Conservation (phyloP, 768 basidiomycete genomes). For the Boletus barrowsii region DNA sequence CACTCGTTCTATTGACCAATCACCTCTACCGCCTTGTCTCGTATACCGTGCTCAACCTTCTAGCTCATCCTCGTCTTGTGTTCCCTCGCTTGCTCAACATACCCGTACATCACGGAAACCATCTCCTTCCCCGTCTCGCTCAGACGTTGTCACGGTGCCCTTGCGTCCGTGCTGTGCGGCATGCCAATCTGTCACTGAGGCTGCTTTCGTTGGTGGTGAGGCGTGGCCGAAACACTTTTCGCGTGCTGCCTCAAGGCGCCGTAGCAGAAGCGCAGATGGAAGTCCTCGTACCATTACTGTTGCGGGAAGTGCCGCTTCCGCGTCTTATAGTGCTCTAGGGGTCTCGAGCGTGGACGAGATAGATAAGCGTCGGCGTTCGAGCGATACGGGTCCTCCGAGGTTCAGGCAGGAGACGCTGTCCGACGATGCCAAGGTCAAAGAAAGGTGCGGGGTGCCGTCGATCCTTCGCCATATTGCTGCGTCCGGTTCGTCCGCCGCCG, state of each 20-base stretch:
- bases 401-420: neutral
- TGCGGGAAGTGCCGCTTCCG: conserved; percentile 31
- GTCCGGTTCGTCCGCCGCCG: neutral
- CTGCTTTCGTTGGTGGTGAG: conserved; percentile 50
- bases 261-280: conserved; percentile 41
- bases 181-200: conserved; percentile 59
- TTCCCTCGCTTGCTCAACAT: conserved; percentile 6
- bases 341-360: conserved; percentile 60
- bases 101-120: conserved; percentile 19
- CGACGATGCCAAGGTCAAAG: neutral
- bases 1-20: conserved; percentile 32
- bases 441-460: neutral
- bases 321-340: conserved; percentile 14
- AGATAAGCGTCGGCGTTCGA: conserved; percentile 52
- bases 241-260: conserved; percentile 56
- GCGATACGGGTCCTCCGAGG: conserved; percentile 27
- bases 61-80: neutral
- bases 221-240: conserved; percentile 64
- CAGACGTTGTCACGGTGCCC: conserved; percentile 53
- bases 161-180: conserved; percentile 68
- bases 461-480: neutral
- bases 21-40: conserved; percentile 52
- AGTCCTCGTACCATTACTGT: conserved; percentile 31
- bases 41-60: conserved; percentile 42
- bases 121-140: conserved; percentile 34